These are phyloP conservation scores for Malus hybrid DNA, from an alignment of 331 rosid genomes.

Conservation along the genomic window DNA sequence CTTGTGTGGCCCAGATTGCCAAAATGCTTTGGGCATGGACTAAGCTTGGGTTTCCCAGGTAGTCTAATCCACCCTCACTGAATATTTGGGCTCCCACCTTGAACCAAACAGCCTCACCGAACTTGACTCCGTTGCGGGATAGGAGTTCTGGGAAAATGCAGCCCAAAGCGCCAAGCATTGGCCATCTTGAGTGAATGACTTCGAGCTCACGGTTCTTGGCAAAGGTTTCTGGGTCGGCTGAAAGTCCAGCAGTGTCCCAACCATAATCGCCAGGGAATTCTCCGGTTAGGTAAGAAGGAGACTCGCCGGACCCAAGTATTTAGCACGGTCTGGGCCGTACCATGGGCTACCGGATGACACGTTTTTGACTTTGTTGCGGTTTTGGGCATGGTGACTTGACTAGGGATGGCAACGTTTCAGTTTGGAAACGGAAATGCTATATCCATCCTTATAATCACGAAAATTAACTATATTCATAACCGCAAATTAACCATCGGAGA, in stretches of 20 bases:
- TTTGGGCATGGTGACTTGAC: no score
- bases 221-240: constrained; percentile 12
- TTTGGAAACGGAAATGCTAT: no score
- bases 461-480: no score
- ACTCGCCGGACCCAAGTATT: constrained; percentile 8
- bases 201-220: background rate
- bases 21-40: constrained; percentile 21
- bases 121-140: constrained; percentile 13
- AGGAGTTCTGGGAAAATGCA: constrained; percentile 11
- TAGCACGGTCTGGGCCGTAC: constrained; percentile 20
- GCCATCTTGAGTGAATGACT: no score
- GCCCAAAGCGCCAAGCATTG: background rate
- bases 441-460: no score
- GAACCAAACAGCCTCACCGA: background rate
- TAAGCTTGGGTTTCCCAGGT: constrained; percentile 9
- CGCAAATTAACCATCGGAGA: no score
- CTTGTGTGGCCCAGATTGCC: constrained; percentile 19
- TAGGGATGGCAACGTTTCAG: no score
- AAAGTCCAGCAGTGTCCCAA: constrained; percentile 17
- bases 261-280: constrained; percentile 16
- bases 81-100: no score
- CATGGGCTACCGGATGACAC: constrained; percentile 19
- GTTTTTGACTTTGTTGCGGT: background rate
- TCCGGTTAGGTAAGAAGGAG: constrained; percentile 2
- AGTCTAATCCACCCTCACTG: no score